Percentiles rank a stretch among this genome's conserved stretches.
Evolutionary conservation across 371 early-diverging fungal genomes (phyloP).

Genomic region (Mucor velutinosus): DNA sequence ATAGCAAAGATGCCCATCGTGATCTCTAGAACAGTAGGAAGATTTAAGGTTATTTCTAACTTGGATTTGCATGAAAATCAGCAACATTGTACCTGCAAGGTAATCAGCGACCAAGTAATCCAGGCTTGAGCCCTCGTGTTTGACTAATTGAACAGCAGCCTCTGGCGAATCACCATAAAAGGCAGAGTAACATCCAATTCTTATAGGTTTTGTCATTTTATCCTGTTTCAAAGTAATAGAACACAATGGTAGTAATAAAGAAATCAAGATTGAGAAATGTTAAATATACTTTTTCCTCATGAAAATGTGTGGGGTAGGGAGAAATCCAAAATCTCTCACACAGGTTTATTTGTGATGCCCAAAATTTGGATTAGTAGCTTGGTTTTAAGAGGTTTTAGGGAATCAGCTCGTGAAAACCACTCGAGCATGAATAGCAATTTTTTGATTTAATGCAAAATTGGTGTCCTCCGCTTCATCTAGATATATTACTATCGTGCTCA

Average conservation of each 20-base stretch:
- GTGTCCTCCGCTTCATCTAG: background rate
- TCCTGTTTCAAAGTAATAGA: background rate
- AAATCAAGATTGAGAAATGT: background rate
- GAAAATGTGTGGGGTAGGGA: background rate
- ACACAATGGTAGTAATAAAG: background rate
- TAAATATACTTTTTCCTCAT: background rate
- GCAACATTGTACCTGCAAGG: slow-evolving; percentile 41
- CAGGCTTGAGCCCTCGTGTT: slow-evolving; percentile 63
- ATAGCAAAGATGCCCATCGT: slow-evolving; percentile 76
- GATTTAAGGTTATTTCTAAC: background rate
- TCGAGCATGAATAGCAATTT: background rate
- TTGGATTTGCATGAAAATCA: background rate
- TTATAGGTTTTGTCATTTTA: slow-evolving; percentile 32
- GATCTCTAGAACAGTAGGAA: background rate
- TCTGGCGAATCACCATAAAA: slow-evolving; percentile 73
- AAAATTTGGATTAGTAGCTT: background rate
- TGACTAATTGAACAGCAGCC: slow-evolving; percentile 70
- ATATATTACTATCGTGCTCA: background rate
- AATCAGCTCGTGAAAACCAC: slow-evolving; percentile 1
- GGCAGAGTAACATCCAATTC: slow-evolving; percentile 67
- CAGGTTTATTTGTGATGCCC: background rate
- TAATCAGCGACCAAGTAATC: slow-evolving; percentile 50
- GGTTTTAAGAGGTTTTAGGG: background rate
- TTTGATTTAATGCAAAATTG: background rate
- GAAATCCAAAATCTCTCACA: background rate